Percentiles rank a stretch among this genome's conserved stretches.
Evolutionary conservation across 2,329 filamentous ascomycete genomes (phyloP).

Genomic region (Colletotrichum falcatum): DNA sequence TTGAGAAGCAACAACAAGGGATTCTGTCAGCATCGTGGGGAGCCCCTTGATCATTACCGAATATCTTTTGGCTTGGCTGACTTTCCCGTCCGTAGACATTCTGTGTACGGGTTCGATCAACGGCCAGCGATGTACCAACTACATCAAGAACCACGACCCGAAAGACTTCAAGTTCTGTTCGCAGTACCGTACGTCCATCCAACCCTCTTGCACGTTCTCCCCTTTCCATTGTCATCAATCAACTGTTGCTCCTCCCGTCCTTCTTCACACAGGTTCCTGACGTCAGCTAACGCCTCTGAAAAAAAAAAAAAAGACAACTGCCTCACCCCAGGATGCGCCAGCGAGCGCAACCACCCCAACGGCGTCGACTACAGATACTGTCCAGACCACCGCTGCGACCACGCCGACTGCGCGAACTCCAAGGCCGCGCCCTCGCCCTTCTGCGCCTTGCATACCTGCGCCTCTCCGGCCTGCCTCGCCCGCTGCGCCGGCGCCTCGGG

Average conservation of each 20-base stretch:
- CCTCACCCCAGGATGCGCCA: constrained; percentile 43
- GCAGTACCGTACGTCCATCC: constrained; percentile 32
- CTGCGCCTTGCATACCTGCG: constrained; percentile 48
- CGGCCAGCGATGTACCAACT: constrained; percentile 32
- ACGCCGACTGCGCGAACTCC: constrained; percentile 42
- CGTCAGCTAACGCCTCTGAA: constrained; percentile 27
- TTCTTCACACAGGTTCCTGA: background rate
- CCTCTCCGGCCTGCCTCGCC: constrained; percentile 44
- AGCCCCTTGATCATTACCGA: background rate
- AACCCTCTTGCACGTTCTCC: background rate
- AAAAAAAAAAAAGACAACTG: constrained; percentile 51
- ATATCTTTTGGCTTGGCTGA: background rate
- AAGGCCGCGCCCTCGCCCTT: constrained; percentile 35
- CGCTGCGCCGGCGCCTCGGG: constrained; percentile 42
- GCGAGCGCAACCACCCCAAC: constrained; percentile 40
- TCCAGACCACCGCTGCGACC: constrained; percentile 46
- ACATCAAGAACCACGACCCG: constrained; percentile 39
- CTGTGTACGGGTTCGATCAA: constrained; percentile 29
- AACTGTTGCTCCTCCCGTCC: background rate
- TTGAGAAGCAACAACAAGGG: constrained; percentile 33
- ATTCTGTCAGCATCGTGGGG: constrained; percentile 35
- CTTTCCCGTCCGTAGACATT: constrained; percentile 11
- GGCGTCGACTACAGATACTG: constrained; percentile 46
- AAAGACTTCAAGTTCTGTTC: constrained; percentile 36
- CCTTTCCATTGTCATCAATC: background rate